These are phyloP conservation scores for Debaryomycetaceae sp. DNA, from an alignment of 1,139 yeast species.

Conservation along the genomic window DNA sequence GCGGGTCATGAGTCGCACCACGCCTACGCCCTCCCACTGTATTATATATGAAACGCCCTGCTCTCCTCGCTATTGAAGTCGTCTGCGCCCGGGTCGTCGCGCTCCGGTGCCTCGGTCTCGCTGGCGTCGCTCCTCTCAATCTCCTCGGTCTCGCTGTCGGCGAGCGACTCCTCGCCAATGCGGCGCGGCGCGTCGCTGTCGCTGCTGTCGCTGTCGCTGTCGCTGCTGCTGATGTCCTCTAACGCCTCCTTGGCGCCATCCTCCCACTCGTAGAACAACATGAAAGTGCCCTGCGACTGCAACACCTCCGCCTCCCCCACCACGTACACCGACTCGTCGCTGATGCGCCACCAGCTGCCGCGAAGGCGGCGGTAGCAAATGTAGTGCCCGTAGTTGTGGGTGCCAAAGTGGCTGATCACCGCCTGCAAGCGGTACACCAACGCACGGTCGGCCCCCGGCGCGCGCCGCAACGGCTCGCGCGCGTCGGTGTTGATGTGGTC, in stretches of 20 bases:
- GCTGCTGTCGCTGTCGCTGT: slow-evolving; percentile 5
- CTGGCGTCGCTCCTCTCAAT: slow-evolving; percentile 9
- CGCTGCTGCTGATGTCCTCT: slow-evolving; percentile 14
- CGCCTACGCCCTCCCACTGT: too few relatives aligned
- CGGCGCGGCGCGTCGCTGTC: slow-evolving; percentile 1
- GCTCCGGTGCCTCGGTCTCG: slow-evolving; percentile 21
- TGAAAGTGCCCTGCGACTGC: slow-evolving; percentile 80
- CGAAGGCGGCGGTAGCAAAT: slow-evolving; percentile 77
- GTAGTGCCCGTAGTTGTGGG: slow-evolving; percentile 94
- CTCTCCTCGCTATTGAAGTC: slow-evolving; percentile 17
- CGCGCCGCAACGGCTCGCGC: slow-evolving; percentile 61
- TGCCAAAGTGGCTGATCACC: slow-evolving; percentile 86
- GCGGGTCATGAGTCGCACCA: background rate
- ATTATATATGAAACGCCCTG: slow-evolving; percentile 21
- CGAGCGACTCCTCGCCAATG: background rate
- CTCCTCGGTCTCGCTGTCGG: slow-evolving; percentile 5
- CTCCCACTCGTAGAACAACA: slow-evolving; percentile 76
- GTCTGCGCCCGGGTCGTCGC: slow-evolving; percentile 17
- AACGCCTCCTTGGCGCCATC: slow-evolving; percentile 35
- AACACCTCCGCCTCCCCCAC: slow-evolving; percentile 78
- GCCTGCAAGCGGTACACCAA: slow-evolving; percentile 70
- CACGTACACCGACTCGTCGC: slow-evolving; percentile 82
- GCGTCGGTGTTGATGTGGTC: slow-evolving; percentile 77
- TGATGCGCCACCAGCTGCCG: slow-evolving; percentile 92
- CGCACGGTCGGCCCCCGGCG: slow-evolving; percentile 24